Base-by-base conservation (phyloP, 2,329 filamentous ascomycete species). In the Hortaea werneckii region DNA sequence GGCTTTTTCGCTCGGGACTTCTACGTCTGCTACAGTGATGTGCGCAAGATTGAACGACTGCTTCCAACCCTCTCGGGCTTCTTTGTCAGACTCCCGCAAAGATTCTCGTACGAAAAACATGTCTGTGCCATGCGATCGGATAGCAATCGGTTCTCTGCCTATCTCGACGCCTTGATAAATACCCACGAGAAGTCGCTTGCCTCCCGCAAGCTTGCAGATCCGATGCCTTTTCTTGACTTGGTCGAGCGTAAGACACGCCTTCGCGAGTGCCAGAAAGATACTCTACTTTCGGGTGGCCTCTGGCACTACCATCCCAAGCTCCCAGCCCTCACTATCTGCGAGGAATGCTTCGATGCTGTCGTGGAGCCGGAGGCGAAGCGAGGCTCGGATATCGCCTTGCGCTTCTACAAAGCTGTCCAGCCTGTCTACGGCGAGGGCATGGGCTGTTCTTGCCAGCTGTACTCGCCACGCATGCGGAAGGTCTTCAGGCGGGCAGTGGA, bases 311-410 rank as follows among this genome's bases (percentile, higher is more conserved):
- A 94, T 63, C 79, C 84, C 1, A 55, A 50, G 6, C 72, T 77
- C 10, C 85, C 84, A 0, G 78, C 88, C 41, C 79, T 95, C 57
- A 87, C 84, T 1, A 82, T 94, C 4, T 96, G 89, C 65, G 80
- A 85, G 52, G 86, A 90, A 64, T 96, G 89, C 64, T 95, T 85
- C 61, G 78, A 86, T 11, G 80, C 87, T 20, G 77, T 87, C 1
- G 78, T 95, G n/a, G 79, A 77, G 65, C 87, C 88, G 1, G 70
- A 79, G 42, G 66, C 82, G 1, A 69, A 74, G 29, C 69, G 73
- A 3, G 35, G 30, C 27, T 40, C 34, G 10, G 41, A 46, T 6
- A 70, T 89, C 26, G 80, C 83, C 7, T 68, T 75, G 12, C 77
- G 82, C 52, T 85, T 92, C 54, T 79, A 78, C 51, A 73, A 75